These are phyloP conservation scores for Ceriops tagal DNA, from an alignment of 345 rosid species.

Conservation along the genomic window DNA sequence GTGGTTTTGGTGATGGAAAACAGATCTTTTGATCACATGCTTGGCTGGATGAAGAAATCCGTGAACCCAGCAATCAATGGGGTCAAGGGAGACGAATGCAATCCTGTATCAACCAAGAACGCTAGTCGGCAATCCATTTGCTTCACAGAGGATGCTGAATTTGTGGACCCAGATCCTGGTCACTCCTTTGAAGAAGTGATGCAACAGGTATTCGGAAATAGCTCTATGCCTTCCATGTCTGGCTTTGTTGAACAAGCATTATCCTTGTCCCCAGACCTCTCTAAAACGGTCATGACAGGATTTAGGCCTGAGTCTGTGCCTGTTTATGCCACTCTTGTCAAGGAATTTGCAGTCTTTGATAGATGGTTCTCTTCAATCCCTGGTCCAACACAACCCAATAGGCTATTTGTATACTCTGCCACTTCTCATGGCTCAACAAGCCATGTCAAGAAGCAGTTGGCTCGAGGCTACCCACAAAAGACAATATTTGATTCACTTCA, in stretches of 20 bases:
- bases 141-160: constrained; percentile 83
- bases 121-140: constrained; percentile 50
- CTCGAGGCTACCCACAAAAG: constrained; percentile 80
- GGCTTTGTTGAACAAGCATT: constrained; percentile 92
- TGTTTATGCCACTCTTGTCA: constrained; percentile 55
- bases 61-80: constrained; percentile 72
- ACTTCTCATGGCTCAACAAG: constrained; percentile 95
- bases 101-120: constrained; percentile 50
- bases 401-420: constrained; percentile 83
- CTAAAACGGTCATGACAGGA: constrained; percentile 83
- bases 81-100: constrained; percentile 85
- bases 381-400: constrained; percentile 96
- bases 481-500: constrained; percentile 89
- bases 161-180: constrained; percentile 96
- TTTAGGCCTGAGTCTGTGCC: constrained; percentile 74
- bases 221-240: constrained; percentile 69
- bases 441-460: constrained; percentile 72
- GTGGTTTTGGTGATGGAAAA: constrained; percentile 88
- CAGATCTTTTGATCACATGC: constrained; percentile 87
- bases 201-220: constrained; percentile 77
- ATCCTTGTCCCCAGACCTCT: constrained; percentile 64
- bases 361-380: constrained; percentile 96
- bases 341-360: constrained; percentile 79
- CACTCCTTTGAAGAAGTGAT: constrained; percentile 87
- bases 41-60: constrained; percentile 92